Evolutionary conservation across 2,329 filamentous ascomycete genomes (phyloP).

Genomic region (Penicillium sp.): DNA sequence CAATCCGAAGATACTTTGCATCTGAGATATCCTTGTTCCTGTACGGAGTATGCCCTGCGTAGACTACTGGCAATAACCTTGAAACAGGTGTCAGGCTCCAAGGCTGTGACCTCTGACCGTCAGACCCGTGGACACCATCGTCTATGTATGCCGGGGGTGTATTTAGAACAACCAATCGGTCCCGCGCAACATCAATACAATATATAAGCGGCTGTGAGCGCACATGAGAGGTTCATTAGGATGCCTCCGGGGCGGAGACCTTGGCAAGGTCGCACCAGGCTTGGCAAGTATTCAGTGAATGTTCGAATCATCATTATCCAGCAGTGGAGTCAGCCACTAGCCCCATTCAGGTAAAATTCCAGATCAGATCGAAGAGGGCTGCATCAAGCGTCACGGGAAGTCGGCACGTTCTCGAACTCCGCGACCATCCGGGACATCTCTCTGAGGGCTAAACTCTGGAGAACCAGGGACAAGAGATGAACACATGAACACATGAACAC

Average conservation of each 20-base stretch:
- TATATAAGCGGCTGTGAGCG: background rate
- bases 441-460: background rate
- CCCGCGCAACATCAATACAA: too few relatives aligned
- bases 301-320: background rate
- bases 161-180: background rate
- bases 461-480: background rate
- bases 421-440: slow-evolving; percentile 1
- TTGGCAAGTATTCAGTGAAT: background rate
- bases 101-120: background rate
- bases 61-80: too few relatives aligned
- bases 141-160: background rate
- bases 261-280: background rate
- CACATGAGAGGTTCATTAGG: background rate
- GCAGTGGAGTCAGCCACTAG: slow-evolving; percentile 12
- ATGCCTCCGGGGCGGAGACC: slow-evolving; percentile 2
- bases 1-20: slow-evolving; percentile 10
- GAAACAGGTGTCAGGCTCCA: background rate
- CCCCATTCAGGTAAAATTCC: slow-evolving; percentile 21
- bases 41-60: too few relatives aligned
- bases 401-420: background rate
- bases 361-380: slow-evolving; percentile 12
- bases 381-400: background rate
- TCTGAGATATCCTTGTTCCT: background rate
- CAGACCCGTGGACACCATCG: too few relatives aligned
- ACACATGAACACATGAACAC: background rate